Evolutionary conservation across 2,329 filamentous ascomycete species (phyloP).

Genomic region (Fusarium sp.): DNA sequence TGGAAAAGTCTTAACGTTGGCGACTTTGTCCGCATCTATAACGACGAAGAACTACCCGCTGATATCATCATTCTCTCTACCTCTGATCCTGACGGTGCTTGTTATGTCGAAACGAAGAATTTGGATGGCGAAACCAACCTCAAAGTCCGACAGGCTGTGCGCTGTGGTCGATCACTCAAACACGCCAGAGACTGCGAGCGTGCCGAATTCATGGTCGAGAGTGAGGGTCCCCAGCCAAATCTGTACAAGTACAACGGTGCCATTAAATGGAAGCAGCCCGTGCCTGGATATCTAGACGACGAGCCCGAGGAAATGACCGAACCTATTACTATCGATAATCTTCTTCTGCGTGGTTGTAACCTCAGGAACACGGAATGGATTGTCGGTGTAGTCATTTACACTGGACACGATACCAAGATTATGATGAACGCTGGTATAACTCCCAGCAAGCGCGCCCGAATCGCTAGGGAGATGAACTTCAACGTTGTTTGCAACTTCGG

Average conservation of each 20-base stretch:
- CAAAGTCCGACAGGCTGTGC: constrained; percentile 91
- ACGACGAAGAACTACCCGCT: constrained; percentile 93
- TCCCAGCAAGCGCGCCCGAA: constrained; percentile 90
- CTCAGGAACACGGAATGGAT: constrained; percentile 97
- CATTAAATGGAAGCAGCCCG: constrained; percentile 84
- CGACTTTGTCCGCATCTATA: constrained; percentile 96
- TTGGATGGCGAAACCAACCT: constrained; percentile 97
- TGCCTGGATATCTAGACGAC: constrained; percentile 71
- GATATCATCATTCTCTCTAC: constrained; percentile 94
- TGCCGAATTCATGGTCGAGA: constrained; percentile 88
- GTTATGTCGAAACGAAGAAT: constrained; percentile 98
- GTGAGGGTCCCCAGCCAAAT: constrained; percentile 91
- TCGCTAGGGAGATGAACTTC: constrained; percentile 94
- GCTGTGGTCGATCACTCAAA: constrained; percentile 83
- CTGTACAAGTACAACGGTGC: constrained; percentile 95
- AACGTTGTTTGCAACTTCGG: constrained; percentile 97
- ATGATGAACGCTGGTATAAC: constrained; percentile 99
- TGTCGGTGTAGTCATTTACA: constrained; percentile 92
- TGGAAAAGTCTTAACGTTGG: constrained; percentile 98
- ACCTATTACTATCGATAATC: constrained; percentile 93
- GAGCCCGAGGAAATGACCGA: constrained; percentile 85
- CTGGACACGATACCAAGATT: constrained; percentile 96
- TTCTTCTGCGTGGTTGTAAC: constrained; percentile 92
- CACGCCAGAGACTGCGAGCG: constrained; percentile 94
- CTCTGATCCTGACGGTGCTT: constrained; percentile 92